Evolutionary conservation across 257 asterid genomes (phyloP).

Genomic region (Solanum etuberosum): DNA sequence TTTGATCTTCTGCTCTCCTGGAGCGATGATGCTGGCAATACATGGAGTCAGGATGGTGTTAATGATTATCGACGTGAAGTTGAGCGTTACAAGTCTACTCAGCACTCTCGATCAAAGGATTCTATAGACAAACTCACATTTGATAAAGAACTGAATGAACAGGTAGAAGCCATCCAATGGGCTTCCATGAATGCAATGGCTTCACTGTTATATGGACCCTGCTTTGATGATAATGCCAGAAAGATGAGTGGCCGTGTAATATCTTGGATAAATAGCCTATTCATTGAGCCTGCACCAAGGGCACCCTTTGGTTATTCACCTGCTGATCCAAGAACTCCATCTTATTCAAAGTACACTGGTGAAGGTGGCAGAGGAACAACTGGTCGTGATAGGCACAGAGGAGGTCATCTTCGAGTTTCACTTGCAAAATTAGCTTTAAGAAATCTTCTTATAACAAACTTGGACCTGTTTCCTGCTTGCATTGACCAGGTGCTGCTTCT

Average conservation of each 20-base stretch:
- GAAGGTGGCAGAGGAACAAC: constrained; percentile 80
- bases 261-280: constrained; percentile 96
- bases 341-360: constrained; percentile 66
- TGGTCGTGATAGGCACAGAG: constrained; percentile 92
- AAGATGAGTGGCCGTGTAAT: constrained; percentile 99
- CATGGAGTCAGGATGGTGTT: constrained; percentile 93
- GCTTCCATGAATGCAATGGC: constrained; percentile 99
- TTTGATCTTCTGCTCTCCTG: constrained; percentile 92
- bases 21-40: constrained; percentile 86
- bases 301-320: constrained; percentile 98
- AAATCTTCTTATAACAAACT: constrained; percentile 88
- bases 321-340: constrained; percentile 98
- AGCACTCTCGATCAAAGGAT: constrained; percentile 92
- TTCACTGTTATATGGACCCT: constrained; percentile 88
- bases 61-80: constrained; percentile 97
- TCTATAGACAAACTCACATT: constrained; percentile 89
- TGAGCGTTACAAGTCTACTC: constrained; percentile 93
- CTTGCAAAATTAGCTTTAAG: constrained; percentile 91
- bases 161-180: constrained; percentile 98
- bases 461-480: constrained; percentile 98
- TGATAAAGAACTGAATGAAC: constrained; percentile 89
- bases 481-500: constrained; percentile 60
- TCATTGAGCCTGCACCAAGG: constrained; percentile 96
- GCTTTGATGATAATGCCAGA: constrained; percentile 98
- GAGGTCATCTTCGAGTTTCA: constrained; percentile 85